Base-by-base conservation (phyloP, 768 basidiomycete species). In the Agrocybe praecox region DNA sequence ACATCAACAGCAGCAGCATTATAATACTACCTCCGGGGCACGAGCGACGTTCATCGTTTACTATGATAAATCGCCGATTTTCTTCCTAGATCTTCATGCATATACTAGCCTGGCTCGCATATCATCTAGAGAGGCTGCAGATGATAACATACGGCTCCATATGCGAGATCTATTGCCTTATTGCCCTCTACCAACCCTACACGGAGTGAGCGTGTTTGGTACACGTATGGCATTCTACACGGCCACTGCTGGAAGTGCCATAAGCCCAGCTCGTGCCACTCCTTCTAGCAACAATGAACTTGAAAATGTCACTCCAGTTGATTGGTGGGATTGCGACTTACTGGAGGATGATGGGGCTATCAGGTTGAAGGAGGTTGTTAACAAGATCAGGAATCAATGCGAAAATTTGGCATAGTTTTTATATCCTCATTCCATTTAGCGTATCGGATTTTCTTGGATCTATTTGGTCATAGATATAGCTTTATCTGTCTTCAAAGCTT, bases 311-410 rank as follows among this genome's bases (percentile, higher is more conserved):
- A 69, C 71, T 1, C 76, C 74, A 14, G 52, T 24, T 7, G 69
- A 66, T 19, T 64, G 72, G 18, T 76, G 76, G 74, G 66, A 72
- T 49, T 73, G 65, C 57, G 73, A 77, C 59, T 29, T 75, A 26
- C 43, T 76, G 42, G 67, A 71, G 24, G 68, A 60, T 17, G 69
- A 71, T 19, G 75, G 73, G 1, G 72, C 62, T 15, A 63, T 59
- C 17, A 52, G 69, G 33, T 52, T 75, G 32, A 65, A 65, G 49
- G 67, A 62, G 44, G 56, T 72, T 12, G 68, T 73, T n/a, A 63
- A 67, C 22, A 65, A 67, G 54, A 70, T 69, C 24, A 56, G 64
- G 33, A 59, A 62, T 33, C 57, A 62, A 26, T 65, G 63, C 59
- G 63, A 65, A 26, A 64, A 61, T 46, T 34, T 63, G 21, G 58